phyloP scores from a whole-genome alignment of 192 early-diverging fungal species.

The Backusella psychrophila region DNA sequence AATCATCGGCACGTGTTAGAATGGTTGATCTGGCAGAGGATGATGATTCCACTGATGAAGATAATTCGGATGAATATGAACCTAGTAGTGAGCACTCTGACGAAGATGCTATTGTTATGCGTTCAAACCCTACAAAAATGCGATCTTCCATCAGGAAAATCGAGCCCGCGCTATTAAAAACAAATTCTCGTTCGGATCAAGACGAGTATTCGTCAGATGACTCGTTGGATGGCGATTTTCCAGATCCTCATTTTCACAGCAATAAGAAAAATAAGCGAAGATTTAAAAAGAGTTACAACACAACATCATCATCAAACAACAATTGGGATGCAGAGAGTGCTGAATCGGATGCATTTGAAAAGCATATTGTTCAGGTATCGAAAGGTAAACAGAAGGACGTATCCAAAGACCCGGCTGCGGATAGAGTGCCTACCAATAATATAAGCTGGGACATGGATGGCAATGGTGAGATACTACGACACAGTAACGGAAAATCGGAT shows the following conservation, averaged over 20 bases:
- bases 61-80: slow-evolving; percentile 6
- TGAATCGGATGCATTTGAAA: slow-evolving; percentile 5
- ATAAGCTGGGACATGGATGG: background rate
- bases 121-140: background rate
- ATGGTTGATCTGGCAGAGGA: background rate
- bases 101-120: background rate
- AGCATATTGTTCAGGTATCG: background rate
- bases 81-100: background rate
- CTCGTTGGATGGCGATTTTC: background rate
- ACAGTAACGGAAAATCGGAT: background rate
- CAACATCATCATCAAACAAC: background rate
- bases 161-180: slow-evolving; percentile 9
- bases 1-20: background rate
- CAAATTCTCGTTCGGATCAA: slow-evolving; percentile 2
- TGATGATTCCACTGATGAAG: background rate
- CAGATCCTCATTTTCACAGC: background rate
- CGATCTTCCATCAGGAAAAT: slow-evolving; percentile 17
- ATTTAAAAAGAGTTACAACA: background rate
- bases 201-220: slow-evolving; percentile 2
- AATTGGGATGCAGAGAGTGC: slow-evolving; percentile 10
- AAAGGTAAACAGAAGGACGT: background rate
- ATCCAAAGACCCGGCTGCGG: background rate
- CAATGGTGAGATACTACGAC: background rate
- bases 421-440: background rate
- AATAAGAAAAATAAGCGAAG: background rate